Base-by-base conservation (phyloP, 225 moss, liverwort and hornwort species). In the Climacium dendroides region DNA sequence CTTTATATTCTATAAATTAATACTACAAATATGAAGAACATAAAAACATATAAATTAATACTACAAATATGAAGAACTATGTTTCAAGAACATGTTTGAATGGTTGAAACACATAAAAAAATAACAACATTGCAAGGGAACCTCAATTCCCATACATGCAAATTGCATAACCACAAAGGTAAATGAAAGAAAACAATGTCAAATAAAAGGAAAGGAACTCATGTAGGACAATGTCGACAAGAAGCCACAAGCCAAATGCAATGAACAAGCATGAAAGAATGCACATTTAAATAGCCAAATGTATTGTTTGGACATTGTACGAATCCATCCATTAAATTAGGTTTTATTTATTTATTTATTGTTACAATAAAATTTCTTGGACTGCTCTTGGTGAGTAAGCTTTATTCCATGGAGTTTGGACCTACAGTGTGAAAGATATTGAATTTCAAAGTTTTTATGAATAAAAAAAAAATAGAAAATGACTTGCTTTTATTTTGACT, bases 191-290 rank as follows among this genome's bases (percentile, higher is more conserved):
- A 35, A n/a, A 35, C 0, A 4, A 0, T 52, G 52, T 52, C 3
- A 1, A 52, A 35, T 0, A 24, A 54, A 54, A n/a, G 0, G 5
- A 22, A 35, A 76, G 1, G n/a, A 35, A 0, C 3, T 53, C 15
- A 1, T 0, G 0, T 22, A 2, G 14, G 1, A 23, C 15, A 53
- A 9, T 52, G 15, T 35, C 35, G 35, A 5, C 3, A 35, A 53
- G 3, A 75, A 76, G 9, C 5, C 9, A 35, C 23, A 13, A 75
- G 22, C 5, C 53, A 53, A 52, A 35, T 22, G 34, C 53, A 52
- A 75, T 22, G 5, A 53, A 23, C 3, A 53, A 3, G 5, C 14
- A 75, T 25, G 0, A 52, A 52, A 35, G 5, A 53, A 53, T 22
- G 14, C 3, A 76, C 15, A 76, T 35, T 3, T 13, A 35, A 35